phyloP scores from a whole-genome alignment of 345 rosid genomes.

The Bruguiera sexangula region DNA sequence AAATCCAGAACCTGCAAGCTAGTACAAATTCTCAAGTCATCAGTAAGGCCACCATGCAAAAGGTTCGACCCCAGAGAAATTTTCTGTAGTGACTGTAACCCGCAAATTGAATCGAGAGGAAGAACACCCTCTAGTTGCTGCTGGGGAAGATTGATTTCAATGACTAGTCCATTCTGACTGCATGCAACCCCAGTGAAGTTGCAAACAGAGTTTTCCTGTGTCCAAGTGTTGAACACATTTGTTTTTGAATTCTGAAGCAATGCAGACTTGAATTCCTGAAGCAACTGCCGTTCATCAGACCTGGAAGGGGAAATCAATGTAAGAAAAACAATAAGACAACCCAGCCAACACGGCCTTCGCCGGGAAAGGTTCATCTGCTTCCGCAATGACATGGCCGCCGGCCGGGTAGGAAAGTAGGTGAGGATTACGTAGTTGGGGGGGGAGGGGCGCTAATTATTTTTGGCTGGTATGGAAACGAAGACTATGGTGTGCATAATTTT shows the following conservation, averaged over 20 bases:
- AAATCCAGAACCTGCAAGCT: constrained; percentile 50
- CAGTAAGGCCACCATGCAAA: constrained; percentile 38
- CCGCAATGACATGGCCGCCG: constrained; percentile 33
- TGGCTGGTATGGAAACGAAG: constrained; percentile 14
- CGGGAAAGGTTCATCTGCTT: constrained; percentile 11
- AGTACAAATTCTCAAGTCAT: constrained; percentile 43
- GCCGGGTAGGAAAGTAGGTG: constrained; percentile 1
- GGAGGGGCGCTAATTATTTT: too few relatives aligned
- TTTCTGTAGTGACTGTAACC: constrained; percentile 43
- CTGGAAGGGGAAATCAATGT: constrained; percentile 15
- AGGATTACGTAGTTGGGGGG: not conserved
- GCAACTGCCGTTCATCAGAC: constrained; percentile 37
- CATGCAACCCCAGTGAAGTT: constrained; percentile 49
- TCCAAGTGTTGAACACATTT: constrained; percentile 51
- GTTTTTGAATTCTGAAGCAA: constrained; percentile 38
- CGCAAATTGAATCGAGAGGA: constrained; percentile 59
- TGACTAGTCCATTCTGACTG: constrained; percentile 38
- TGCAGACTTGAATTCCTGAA: constrained; percentile 45
- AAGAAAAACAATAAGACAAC: constrained; percentile 25
- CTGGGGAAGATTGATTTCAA: constrained; percentile 54
- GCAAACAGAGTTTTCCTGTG: constrained; percentile 15
- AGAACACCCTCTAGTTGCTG: constrained; percentile 41
- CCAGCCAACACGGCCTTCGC: constrained; percentile 11
- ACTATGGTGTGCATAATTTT: not conserved
- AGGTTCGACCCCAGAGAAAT: constrained; percentile 50